Evolutionary conservation across 352 stramenopile species (phyloP).

Genomic region (Globisporangium carolinianum): DNA sequence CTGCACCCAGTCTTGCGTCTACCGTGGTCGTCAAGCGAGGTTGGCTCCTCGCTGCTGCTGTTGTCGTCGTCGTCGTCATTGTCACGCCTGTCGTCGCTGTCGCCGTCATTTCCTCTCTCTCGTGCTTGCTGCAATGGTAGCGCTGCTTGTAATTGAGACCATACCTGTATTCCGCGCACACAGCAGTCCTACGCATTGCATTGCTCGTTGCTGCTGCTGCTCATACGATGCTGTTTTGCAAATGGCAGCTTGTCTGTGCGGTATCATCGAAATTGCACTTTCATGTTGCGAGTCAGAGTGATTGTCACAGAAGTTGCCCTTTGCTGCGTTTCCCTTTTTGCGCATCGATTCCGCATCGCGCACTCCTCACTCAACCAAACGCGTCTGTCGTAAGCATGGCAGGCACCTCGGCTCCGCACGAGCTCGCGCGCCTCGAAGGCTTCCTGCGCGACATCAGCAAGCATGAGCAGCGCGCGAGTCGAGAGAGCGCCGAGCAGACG

Average conservation of each 20-base stretch:
- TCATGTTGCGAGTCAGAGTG: slow-evolving; percentile 4
- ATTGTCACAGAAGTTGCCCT: slow-evolving; percentile 10
- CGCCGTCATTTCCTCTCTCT: background rate
- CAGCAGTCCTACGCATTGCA: too few relatives aligned
- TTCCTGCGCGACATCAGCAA: slow-evolving; percentile 47
- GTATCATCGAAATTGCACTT: background rate
- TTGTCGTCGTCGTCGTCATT: background rate
- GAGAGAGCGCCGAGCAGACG: slow-evolving; percentile 35
- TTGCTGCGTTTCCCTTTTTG: background rate
- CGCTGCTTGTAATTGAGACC: too few relatives aligned
- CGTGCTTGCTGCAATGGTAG: background rate
- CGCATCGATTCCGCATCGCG: background rate
- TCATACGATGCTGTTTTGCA: too few relatives aligned
- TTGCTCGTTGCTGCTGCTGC: too few relatives aligned
- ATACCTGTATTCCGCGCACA: too few relatives aligned
- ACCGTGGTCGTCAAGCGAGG: too few relatives aligned
- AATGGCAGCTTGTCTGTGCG: too few relatives aligned
- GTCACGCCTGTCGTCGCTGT: background rate
- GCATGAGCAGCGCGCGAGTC: slow-evolving; percentile 36
- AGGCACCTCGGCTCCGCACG: slow-evolving; percentile 7
- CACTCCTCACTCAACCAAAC: background rate
- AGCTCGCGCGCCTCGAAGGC: slow-evolving; percentile 40
- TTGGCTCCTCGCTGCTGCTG: background rate
- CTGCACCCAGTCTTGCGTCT: too few relatives aligned
- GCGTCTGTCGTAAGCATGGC: background rate